Base-by-base conservation (phyloP, 345 rosid species). In the Mercurialis annua region DNA sequence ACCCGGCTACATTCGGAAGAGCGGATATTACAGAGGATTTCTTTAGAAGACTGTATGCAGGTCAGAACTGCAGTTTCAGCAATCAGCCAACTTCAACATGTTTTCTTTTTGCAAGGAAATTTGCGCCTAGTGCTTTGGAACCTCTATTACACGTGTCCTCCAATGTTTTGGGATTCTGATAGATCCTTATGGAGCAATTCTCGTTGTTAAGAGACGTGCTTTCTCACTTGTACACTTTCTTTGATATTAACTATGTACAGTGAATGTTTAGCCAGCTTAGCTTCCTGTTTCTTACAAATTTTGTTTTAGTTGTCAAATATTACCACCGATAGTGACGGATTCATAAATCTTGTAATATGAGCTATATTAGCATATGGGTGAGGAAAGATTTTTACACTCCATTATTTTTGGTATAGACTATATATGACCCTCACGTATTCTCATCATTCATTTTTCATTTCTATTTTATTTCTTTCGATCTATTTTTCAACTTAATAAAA, bases 1-100 rank as follows among this genome's bases (percentile, higher is more conserved):
- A 92, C 78, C 99, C 98, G 0, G 98, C 96, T 36, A 92, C 98
- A 4, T 95, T 95, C 33, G 97, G 96, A 68, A 43, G 83, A 67
- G 71, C 79, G 0, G 98, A 92, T 66, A 74, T 95, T 49, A 86
- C 85, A 0, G 90, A 76, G 68, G 87, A 77, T 40, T 92, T 95
- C 67, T 80, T 95, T 77, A 72, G 23, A 61, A 81, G 64, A 69
- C 58, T 94, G 17, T 60, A 23, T 10, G 73, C 66, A 51, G 78
- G 81, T 56, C 80, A 52, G 24, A 52, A 71, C 10, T 95, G 99
- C 82, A 63, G 1, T 20, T 92, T 92, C 81, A 95, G 90, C 38
- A 69, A 79, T 71, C 72, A 72, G 12, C 72, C 77, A 29, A 66
- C 81, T 40, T 66, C 87, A 2, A 67, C 77, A 12, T 90, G 97